Percentiles rank a stretch among this genome's conserved stretches.
These are phyloP conservation scores for Piloderma croceum DNA, from an alignment of 768 basidiomycete genomes.

Conservation along the genomic window DNA sequence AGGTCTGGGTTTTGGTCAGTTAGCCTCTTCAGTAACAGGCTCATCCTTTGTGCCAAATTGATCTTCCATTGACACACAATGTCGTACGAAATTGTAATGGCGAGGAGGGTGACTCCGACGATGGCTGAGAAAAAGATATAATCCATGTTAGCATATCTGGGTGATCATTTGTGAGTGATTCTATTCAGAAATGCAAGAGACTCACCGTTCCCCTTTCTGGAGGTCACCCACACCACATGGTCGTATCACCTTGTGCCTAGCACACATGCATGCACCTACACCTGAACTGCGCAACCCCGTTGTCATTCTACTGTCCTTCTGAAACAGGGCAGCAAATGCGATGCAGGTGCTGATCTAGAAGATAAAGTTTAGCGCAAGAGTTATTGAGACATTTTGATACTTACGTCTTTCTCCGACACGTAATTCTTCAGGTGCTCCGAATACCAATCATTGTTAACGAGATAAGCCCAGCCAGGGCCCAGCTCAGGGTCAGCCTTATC, in stretches of 20 bases:
- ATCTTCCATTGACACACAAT: slow-evolving; percentile 17
- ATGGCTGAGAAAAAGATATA: slow-evolving; percentile 11
- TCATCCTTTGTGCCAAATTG: too few relatives aligned
- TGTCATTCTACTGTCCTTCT: too few relatives aligned
- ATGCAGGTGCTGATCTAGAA: not conserved
- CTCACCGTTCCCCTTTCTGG: slow-evolving; percentile 30
- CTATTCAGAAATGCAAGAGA: not conserved
- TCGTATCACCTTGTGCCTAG: slow-evolving; percentile 27
- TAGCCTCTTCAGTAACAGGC: too few relatives aligned
- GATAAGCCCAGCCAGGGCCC: not conserved
- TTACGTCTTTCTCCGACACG: not conserved
- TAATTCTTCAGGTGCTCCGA: not conserved
- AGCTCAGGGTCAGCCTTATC: not conserved
- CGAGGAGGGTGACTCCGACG: not conserved
- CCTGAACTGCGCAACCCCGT: too few relatives aligned
- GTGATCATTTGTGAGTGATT: not conserved
- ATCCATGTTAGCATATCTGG: slow-evolving; percentile 15
- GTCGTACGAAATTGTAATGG: slow-evolving; percentile 17
- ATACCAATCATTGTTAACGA: not conserved
- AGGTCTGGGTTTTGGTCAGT: too few relatives aligned
- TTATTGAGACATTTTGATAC: not conserved
- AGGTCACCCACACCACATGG: slow-evolving; percentile 25
- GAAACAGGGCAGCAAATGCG: not conserved
- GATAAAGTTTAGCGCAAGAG: not conserved
- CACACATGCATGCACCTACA: too few relatives aligned